Percentiles rank a stretch among this genome's conserved stretches.
phyloP scores from a whole-genome alignment of 2,329 filamentous ascomycete genomes.

The Curvularia hawaiiensis region DNA sequence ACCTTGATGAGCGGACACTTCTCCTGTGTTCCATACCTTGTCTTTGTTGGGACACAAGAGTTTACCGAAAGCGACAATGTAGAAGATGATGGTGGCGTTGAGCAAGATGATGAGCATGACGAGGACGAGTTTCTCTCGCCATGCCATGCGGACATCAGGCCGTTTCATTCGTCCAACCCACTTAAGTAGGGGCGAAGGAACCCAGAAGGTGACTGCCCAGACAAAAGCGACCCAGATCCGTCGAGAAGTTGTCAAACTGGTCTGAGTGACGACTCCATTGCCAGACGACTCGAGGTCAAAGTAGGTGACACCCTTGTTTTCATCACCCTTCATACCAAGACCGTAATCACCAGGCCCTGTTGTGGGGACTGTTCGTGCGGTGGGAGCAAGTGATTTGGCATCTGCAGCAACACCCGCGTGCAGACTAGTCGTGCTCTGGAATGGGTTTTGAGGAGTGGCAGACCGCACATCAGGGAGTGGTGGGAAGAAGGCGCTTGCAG shows the following conservation, averaged over 20 bases:
- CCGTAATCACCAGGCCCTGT: constrained; percentile 78
- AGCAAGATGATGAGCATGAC: constrained; percentile 79
- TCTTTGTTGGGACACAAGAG: constrained; percentile 89
- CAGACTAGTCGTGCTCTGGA: constrained; percentile 57
- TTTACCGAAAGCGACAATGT: constrained; percentile 84
- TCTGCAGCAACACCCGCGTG: constrained; percentile 52
- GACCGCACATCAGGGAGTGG: constrained; percentile 60
- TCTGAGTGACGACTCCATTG: constrained; percentile 75
- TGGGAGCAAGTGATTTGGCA: constrained; percentile 58
- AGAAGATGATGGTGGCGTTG: constrained; percentile 85
- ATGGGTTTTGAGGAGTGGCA: constrained; percentile 73
- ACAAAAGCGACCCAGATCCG: constrained; percentile 81
- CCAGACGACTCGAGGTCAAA: constrained; percentile 84
- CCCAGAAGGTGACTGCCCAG: constrained; percentile 91
- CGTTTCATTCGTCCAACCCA: constrained; percentile 93
- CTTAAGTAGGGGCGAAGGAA: constrained; percentile 83
- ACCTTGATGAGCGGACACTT: constrained; percentile 75
- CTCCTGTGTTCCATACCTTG: constrained; percentile 79
- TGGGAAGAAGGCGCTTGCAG: constrained; percentile 69
- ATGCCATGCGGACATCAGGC: constrained; percentile 94
- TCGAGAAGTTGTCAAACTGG: constrained; percentile 66
- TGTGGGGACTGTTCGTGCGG: constrained; percentile 63
- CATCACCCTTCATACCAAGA: constrained; percentile 83
- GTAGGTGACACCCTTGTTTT: constrained; percentile 54
- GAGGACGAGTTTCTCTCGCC: constrained; percentile 92